These are phyloP conservation scores for Xylariaceae sp. DNA, from an alignment of 2,329 filamentous ascomycete genomes.

Conservation along the genomic window DNA sequence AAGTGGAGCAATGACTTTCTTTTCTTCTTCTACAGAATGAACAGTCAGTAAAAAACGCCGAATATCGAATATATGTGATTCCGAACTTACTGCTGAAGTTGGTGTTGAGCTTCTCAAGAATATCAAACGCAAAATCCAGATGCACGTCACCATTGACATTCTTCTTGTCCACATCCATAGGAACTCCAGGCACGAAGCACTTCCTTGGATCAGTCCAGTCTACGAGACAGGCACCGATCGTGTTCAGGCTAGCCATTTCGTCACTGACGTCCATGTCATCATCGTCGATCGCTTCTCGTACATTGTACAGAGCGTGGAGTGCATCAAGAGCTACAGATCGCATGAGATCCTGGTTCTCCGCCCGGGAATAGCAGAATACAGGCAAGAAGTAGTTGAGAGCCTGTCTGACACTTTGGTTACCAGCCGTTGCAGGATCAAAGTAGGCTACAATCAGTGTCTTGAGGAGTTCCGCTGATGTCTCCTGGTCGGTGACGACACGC, in stretches of 20 bases:
- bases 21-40: constrained; percentile 65
- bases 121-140: constrained; percentile 69
- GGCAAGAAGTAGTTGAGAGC: constrained; percentile 90
- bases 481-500: constrained; percentile 66
- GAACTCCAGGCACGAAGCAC: constrained; percentile 50
- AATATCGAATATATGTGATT: neutral
- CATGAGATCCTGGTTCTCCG: constrained; percentile 82
- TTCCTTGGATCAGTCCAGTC: constrained; percentile 96
- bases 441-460: constrained; percentile 81
- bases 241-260: constrained; percentile 72
- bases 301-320: constrained; percentile 68
- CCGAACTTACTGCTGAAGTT: constrained; percentile 60
- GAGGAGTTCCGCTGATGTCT: constrained; percentile 68
- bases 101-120: constrained; percentile 69
- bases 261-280: constrained; percentile 72
- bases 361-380: constrained; percentile 83
- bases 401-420: constrained; percentile 80
- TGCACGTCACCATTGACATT: constrained; percentile 74
- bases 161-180: constrained; percentile 56
- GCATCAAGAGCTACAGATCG: constrained; percentile 67
- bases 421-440: constrained; percentile 78
- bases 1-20: constrained; percentile 73
- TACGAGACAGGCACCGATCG: constrained; percentile 76
- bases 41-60: constrained; percentile 22
- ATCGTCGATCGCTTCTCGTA: constrained; percentile 67